phyloP scores from a whole-genome alignment of 805 yeast species.

The Lachancea sp. region DNA sequence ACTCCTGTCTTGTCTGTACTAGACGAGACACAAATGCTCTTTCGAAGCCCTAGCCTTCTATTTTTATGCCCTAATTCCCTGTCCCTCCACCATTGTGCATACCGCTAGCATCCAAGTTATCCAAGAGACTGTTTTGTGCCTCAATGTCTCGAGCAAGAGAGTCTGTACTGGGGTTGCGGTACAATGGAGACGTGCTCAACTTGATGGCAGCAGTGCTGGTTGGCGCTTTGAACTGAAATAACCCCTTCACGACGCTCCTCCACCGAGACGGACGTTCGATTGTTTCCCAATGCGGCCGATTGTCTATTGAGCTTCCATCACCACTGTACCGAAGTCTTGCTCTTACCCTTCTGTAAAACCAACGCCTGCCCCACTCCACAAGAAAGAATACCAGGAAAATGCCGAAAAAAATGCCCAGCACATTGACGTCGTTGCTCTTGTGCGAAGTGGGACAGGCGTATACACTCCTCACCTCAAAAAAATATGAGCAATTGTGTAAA shows the following conservation, averaged over 20 bases:
- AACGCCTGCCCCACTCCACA: constrained; percentile 36
- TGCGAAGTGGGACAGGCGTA: constrained; percentile 82
- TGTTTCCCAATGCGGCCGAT: constrained; percentile 34
- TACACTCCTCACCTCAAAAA: constrained; percentile 77
- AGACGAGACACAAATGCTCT: too few relatives aligned
- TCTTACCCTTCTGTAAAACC: constrained; percentile 18
- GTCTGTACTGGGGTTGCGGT: constrained; percentile 7
- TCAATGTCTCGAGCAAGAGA: constrained; percentile 31
- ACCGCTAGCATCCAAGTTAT: constrained; percentile 33
- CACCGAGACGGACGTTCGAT: constrained; percentile 20
- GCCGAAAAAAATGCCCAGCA: constrained; percentile 56
- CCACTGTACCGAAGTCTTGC: constrained; percentile 10
- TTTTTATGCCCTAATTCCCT: too few relatives aligned
- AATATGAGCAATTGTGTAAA: constrained; percentile 69
- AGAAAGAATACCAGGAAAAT: constrained; percentile 40
- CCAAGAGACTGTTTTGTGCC: constrained; percentile 37
- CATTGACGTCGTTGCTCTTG: constrained; percentile 55
- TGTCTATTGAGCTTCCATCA: constrained; percentile 21
- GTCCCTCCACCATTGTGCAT: too few relatives aligned
- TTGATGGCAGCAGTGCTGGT: constrained; percentile 12
- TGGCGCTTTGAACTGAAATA: not conserved
- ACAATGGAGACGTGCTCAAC: constrained; percentile 9
- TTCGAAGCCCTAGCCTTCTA: too few relatives aligned
- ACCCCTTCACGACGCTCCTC: constrained; percentile 7
- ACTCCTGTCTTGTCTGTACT: too few relatives aligned